These are phyloP conservation scores for Aspergillus pseudotamarii DNA, from an alignment of 2,329 filamentous ascomycete species.

Conservation along the genomic window DNA sequence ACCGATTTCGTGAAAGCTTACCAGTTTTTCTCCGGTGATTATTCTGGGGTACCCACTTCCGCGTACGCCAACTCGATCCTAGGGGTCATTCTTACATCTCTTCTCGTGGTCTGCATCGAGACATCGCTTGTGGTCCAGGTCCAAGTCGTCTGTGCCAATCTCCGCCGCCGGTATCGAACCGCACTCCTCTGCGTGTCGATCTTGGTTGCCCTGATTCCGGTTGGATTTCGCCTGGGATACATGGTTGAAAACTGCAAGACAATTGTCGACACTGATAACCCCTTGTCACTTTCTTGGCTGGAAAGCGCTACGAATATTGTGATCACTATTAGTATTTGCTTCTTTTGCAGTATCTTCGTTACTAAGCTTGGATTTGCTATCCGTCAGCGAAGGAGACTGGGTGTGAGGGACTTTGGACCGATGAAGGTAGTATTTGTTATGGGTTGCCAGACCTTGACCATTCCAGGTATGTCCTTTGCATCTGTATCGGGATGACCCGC, in stretches of 20 bases:
- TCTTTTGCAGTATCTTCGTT: constrained; percentile 65
- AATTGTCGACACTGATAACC: constrained; percentile 37
- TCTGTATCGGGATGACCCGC: neutral
- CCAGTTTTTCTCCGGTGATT: constrained; percentile 59
- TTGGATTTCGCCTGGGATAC: constrained; percentile 58
- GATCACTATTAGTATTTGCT: constrained; percentile 60
- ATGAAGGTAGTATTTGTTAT: constrained; percentile 70
- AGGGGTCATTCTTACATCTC: constrained; percentile 51
- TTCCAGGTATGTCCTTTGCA: constrained; percentile 56
- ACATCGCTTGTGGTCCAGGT: constrained; percentile 65
- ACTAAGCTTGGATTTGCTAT: constrained; percentile 64
- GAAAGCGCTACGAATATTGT: constrained; percentile 52
- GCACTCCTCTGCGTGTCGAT: constrained; percentile 52
- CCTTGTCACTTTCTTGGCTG: constrained; percentile 42
- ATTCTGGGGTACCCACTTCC: constrained; percentile 47
- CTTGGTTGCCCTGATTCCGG: constrained; percentile 53
- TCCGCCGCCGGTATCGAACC: constrained; percentile 45
- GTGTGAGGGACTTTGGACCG: constrained; percentile 63
- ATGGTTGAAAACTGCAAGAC: constrained; percentile 52
- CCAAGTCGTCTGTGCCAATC: constrained; percentile 62
- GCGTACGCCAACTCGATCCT: constrained; percentile 53
- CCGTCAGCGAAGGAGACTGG: constrained; percentile 56
- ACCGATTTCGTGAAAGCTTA: constrained; percentile 66
- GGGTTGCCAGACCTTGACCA: constrained; percentile 66
- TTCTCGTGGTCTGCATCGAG: constrained; percentile 60